Evolutionary conservation across 306 rosid species (phyloP).

Genomic region (Cercis canadensis): DNA sequence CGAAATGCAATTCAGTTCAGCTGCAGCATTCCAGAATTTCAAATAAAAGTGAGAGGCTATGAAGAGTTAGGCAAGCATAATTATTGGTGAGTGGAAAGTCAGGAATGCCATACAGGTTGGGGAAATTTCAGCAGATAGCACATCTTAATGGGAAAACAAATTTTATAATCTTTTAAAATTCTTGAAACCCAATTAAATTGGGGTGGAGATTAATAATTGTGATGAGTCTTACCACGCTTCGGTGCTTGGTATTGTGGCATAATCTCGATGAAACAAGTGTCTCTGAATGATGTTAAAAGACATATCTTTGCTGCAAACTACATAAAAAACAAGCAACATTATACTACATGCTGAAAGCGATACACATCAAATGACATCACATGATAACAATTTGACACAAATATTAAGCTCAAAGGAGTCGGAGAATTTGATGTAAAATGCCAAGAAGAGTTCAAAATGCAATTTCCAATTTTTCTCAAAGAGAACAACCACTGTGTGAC

Average conservation of each 20-base stretch:
- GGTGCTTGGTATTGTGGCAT: constrained; percentile 66
- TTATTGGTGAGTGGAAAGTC: no score
- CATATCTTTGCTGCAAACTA: constrained; percentile 90
- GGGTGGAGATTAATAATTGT: no score
- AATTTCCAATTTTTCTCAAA: not conserved
- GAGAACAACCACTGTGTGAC: not conserved
- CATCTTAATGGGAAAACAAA: no score
- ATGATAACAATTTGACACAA: not conserved
- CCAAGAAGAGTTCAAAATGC: constrained; percentile 6
- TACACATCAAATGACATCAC: constrained; percentile 24
- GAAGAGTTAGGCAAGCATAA: no score
- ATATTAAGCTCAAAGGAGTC: not conserved
- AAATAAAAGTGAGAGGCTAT: no score
- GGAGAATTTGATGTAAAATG: constrained; percentile 10
- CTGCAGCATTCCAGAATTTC: no score
- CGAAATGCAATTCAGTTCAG: no score
- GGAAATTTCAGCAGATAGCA: no score
- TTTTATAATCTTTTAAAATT: no score
- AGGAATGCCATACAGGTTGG: no score
- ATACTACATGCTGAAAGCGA: constrained; percentile 1
- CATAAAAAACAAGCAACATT: constrained; percentile 39
- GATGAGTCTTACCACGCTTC: constrained; percentile 55
- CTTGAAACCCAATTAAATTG: no score
- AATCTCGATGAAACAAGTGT: constrained; percentile 84
- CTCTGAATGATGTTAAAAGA: constrained; percentile 90